Evolutionary conservation across 768 basidiomycete genomes (phyloP), one percentile per base, ranked within the genome.

Genomic region (Kwoniella sp.): DNA sequence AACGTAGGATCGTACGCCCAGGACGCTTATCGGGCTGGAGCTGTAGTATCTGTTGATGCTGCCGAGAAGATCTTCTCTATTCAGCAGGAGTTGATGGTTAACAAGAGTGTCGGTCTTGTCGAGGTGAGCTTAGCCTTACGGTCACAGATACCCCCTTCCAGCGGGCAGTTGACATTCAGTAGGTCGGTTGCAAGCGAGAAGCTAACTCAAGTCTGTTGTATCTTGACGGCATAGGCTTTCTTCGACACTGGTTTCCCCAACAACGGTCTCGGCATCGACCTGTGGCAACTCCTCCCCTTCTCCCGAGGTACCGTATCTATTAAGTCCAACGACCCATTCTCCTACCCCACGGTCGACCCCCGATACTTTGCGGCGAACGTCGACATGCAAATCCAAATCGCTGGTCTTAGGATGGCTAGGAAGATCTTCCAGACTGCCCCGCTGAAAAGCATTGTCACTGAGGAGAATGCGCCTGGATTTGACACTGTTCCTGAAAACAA

Each of bases 261-360:
- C n/a, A 48, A 48, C 22, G 62, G 62, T 52, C 50, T 77, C 46
- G 76, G 76, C 36, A 73, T 75, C 40, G 73, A 75, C 29, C 52
- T 75, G n/a, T 72, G 71, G 44, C 70, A 71, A 9, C 68, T 75
- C 33, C 70, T 75, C 55, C 73, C 73, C 15, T 75, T 71, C 69
- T 71, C 69, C 33, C 83, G 86, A 50, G 89, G 88, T n/a, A 83
- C 83, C 2, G 71, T 89, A 25, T 85, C 84, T 63, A 86, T 89
- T 80, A 86, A 83, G 72, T 84, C 85, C 6, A 80, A 83, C n/a
- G 83, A 85, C 61, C 81, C 86, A 1, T 90, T 89, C 78, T 84
- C 85, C 63, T 70, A 81, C 25, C 87, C 87, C 6, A 73, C 83
- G 48, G 85, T 90, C 72, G 86, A 90, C 77, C 88, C 88, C 4